These are phyloP conservation scores for Saccharomycopsis sp. DNA, from an alignment of 805 yeast species.

Conservation along the genomic window DNA sequence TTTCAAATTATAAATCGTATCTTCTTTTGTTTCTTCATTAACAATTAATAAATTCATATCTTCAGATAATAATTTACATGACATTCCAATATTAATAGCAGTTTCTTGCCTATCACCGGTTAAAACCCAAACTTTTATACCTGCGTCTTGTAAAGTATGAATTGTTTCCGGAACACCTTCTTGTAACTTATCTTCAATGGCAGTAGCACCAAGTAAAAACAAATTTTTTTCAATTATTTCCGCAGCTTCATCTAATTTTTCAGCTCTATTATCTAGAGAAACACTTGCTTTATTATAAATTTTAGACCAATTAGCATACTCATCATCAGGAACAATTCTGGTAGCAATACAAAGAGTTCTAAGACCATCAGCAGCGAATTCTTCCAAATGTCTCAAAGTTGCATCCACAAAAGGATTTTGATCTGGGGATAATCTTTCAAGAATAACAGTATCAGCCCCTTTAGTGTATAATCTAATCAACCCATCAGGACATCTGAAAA, in stretches of 20 bases:
- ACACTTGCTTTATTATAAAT: conserved; percentile 74
- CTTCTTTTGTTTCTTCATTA: conserved; percentile 76
- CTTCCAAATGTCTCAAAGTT: conserved; percentile 82
- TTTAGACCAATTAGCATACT: conserved; percentile 60
- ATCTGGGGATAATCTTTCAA: conserved; percentile 64
- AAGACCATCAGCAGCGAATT: conserved; percentile 92
- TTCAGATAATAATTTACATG: conserved; percentile 86
- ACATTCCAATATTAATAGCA: conserved; percentile 97
- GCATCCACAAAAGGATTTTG: conserved; percentile 73
- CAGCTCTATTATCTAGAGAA: conserved; percentile 62
- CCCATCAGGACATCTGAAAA: conserved; percentile 92
- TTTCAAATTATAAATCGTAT: conserved; percentile 58
- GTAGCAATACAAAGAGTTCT: conserved; percentile 90
- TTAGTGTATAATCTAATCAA: conserved; percentile 79
- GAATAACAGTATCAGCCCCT: conserved; percentile 95
- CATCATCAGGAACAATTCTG: conserved; percentile 68
- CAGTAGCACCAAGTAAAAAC: conserved; percentile 88
- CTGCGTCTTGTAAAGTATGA: conserved; percentile 90
- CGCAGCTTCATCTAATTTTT: conserved; percentile 78
- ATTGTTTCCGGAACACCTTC: conserved; percentile 99
- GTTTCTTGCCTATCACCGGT: conserved; percentile 99
- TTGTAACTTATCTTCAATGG: conserved; percentile 94
- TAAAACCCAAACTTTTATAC: conserved; percentile 93
- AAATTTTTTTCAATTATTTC: conserved; percentile 76
- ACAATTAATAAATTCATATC: conserved; percentile 90